These are phyloP conservation scores for Mycena sanguinolenta DNA, from an alignment of 768 basidiomycete species.

Conservation along the genomic window DNA sequence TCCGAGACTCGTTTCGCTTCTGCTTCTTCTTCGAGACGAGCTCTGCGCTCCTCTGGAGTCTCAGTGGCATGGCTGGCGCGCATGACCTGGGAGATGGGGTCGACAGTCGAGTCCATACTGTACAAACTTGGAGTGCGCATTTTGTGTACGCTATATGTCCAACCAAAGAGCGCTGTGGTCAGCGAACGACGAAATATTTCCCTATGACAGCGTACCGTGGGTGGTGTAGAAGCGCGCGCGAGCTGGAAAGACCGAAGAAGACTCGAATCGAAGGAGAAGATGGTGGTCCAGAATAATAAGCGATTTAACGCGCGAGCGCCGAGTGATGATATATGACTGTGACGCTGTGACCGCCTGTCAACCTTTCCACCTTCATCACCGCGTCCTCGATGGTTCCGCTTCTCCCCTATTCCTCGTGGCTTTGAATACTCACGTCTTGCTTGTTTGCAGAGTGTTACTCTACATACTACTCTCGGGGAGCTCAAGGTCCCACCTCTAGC, in stretches of 20 bases:
- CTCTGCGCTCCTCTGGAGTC: conserved; percentile 72
- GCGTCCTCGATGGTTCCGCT: conserved; percentile 33
- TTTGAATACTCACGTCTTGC: conserved; percentile 18
- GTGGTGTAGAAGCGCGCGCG: no score
- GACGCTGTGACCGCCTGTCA: no score
- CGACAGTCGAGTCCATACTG: conserved; percentile 66
- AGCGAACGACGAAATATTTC: no score
- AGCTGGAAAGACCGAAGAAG: no score
- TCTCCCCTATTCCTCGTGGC: conserved; percentile 40
- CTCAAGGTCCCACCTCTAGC: conserved; percentile 75
- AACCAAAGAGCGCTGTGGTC: neutral
- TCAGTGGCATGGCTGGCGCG: conserved; percentile 72
- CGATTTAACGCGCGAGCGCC: no score
- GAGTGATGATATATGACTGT: neutral
- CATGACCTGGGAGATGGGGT: conserved; percentile 78
- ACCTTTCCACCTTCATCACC: neutral
- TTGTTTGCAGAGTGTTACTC: conserved; percentile 96
- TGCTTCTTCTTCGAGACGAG: conserved; percentile 74
- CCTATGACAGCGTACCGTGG: no score
- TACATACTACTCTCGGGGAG: conserved; percentile 95
- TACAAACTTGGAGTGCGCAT: conserved; percentile 81
- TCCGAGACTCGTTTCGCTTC: conserved; percentile 85
- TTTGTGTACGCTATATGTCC: neutral
- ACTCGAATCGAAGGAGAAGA: no score
- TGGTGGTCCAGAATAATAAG: no score